These are phyloP conservation scores for Aphanomyces invadans DNA, from an alignment of 352 stramenopile species.

Conservation along the genomic window DNA sequence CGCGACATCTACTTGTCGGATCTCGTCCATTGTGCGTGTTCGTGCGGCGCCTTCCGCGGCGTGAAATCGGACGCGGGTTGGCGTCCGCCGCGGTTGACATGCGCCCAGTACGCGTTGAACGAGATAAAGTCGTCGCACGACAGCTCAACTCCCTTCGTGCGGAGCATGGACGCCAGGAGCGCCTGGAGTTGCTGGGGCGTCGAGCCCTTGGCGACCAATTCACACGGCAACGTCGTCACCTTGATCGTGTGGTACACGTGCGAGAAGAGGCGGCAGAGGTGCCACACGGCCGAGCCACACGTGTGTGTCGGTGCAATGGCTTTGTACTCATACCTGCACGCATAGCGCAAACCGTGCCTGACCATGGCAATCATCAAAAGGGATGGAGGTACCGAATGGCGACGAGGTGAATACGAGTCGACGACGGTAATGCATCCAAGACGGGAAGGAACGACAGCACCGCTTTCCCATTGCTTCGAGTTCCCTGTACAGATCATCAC, in stretches of 20 bases:
- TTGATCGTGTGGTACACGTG: slow-evolving; percentile 60
- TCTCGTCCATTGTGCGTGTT: slow-evolving; percentile 72
- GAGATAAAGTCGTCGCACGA: slow-evolving; percentile 60
- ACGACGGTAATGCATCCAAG: slow-evolving; percentile 35
- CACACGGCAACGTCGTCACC: slow-evolving; percentile 51
- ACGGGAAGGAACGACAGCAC: slow-evolving; percentile 63
- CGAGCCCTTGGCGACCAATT: slow-evolving; percentile 37
- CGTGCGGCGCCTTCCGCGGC: slow-evolving; percentile 73
- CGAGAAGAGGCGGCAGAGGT: slow-evolving; percentile 61
- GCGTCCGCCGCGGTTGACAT: slow-evolving; percentile 60
- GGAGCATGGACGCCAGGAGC: slow-evolving; percentile 68
- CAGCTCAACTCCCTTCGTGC: slow-evolving; percentile 66
- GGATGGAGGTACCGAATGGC: slow-evolving; percentile 39
- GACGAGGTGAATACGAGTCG: slow-evolving; percentile 60
- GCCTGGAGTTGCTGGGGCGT: slow-evolving; percentile 38
- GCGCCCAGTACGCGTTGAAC: slow-evolving; percentile 78
- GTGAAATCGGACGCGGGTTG: slow-evolving; percentile 67
- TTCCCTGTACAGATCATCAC: slow-evolving; percentile 32
- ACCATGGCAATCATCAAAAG: no score
- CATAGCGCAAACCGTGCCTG: no score
- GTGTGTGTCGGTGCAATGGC: slow-evolving; percentile 67
- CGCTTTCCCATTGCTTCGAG: slow-evolving; percentile 67
- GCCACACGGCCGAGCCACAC: slow-evolving; percentile 42
- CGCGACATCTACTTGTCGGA: slow-evolving; percentile 34
- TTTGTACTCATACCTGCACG: slow-evolving; percentile 55